phyloP scores from a whole-genome alignment of 768 basidiomycete genomes.

The Leccinum boreale region DNA sequence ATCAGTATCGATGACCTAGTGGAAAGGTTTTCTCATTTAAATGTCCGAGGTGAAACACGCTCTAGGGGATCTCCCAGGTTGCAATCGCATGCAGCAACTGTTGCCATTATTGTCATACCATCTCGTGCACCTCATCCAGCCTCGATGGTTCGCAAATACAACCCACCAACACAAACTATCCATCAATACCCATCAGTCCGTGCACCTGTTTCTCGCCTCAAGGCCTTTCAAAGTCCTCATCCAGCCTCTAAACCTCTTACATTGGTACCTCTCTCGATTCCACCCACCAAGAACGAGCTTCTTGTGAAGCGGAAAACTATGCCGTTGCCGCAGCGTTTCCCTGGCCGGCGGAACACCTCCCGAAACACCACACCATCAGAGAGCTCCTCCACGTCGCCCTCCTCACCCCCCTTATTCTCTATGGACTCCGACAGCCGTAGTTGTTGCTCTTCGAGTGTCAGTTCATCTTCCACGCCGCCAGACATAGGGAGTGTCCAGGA shows the following conservation, averaged over 20 bases:
- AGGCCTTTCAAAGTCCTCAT: slow-evolving; percentile 2
- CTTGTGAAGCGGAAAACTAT: slow-evolving; percentile 1
- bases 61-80: not conserved
- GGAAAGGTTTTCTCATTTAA: slow-evolving; percentile 16
- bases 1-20: slow-evolving; percentile 6
- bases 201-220: not conserved
- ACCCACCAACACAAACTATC: not conserved
- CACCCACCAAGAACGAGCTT: not conserved
- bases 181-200: not conserved
- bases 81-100: slow-evolving; percentile 12
- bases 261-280: slow-evolving; percentile 1
- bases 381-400: slow-evolving; percentile 4
- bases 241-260: slow-evolving; percentile 2
- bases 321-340: slow-evolving; percentile 8
- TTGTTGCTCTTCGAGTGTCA: slow-evolving; percentile 1
- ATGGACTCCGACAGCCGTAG: not conserved
- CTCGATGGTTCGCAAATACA: not conserved
- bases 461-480: slow-evolving; percentile 1
- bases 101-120: slow-evolving; percentile 15
- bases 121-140: slow-evolving; percentile 19
- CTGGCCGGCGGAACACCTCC: not conserved
- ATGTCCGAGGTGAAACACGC: slow-evolving; percentile 8
- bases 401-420: slow-evolving; percentile 2
- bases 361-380: slow-evolving; percentile 7
- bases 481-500: not conserved